A percentile compares a stretch with the other conserved stretches of the same genome.
Evolutionary conservation across 495 filamentous ascomycete species (phyloP).

Genomic region (Penicillium angulare): DNA sequence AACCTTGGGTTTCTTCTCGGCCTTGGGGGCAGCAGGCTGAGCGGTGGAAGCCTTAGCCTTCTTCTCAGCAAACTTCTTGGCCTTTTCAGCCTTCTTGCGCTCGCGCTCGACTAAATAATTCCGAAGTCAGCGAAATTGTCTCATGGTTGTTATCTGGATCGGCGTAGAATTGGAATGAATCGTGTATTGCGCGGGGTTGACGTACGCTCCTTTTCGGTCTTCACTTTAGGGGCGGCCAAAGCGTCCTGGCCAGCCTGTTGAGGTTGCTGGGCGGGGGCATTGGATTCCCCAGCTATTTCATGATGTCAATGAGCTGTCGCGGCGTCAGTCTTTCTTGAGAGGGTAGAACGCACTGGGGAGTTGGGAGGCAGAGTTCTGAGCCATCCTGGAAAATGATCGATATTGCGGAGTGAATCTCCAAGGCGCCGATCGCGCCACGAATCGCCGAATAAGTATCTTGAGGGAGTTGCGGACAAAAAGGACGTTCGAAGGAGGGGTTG

Average conservation of each 20-base stretch:
- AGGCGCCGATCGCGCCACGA: constrained; percentile 51
- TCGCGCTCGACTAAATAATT: constrained; percentile 52
- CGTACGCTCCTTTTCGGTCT: constrained; percentile 59
- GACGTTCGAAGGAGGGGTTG: too few relatives aligned
- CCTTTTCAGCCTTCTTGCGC: constrained; percentile 58
- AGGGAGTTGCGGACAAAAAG: constrained; percentile 23
- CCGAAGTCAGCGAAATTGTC: constrained; percentile 18
- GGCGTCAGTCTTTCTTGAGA: constrained; percentile 12
- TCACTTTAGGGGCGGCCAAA: constrained; percentile 50
- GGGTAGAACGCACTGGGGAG: constrained; percentile 47
- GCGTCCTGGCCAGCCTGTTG: constrained; percentile 47
- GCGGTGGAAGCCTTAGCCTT: constrained; percentile 48
- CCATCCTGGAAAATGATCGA: constrained; percentile 56
- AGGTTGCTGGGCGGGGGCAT: constrained; percentile 47
- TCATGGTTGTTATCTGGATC: background rate
- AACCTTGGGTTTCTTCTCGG: constrained; percentile 55
- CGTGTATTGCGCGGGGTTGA: constrained; percentile 2
- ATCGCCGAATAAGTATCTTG: constrained; percentile 50
- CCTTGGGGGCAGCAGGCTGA: constrained; percentile 45
- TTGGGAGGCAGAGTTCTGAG: constrained; percentile 55
- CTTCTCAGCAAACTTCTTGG: constrained; percentile 59
- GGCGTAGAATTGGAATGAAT: background rate
- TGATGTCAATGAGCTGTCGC: background rate
- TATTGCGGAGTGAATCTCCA: constrained; percentile 45
- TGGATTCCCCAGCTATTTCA: constrained; percentile 49